A percentile compares a stretch with the other conserved stretches of the same genome.
phyloP scores from a whole-genome alignment of 2,329 filamentous ascomycete species.

The Pseudocercospora musae region DNA sequence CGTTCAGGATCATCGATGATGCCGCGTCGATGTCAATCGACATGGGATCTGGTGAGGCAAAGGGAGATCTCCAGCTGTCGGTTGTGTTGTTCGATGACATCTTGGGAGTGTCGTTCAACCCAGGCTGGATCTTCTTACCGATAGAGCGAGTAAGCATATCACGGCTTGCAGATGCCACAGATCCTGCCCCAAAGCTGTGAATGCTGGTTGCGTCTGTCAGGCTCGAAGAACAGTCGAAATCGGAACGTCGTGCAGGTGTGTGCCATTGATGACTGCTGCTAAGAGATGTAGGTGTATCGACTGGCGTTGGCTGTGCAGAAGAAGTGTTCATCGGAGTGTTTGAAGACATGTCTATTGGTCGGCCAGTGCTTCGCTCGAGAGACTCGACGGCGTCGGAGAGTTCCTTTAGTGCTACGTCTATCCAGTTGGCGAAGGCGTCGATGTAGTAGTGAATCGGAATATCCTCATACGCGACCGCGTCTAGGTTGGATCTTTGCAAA shows the following conservation, averaged over 20 bases:
- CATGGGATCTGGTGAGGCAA: slow-evolving; percentile 1
- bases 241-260: no score
- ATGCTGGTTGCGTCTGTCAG: not conserved
- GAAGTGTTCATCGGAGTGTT: not conserved
- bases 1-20: not conserved
- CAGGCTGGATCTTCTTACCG: not conserved
- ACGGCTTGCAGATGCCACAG: not conserved
- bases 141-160: not conserved
- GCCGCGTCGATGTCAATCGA: slow-evolving; percentile 3
- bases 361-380: not conserved
- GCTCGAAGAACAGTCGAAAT: not conserved
- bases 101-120: no score
- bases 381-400: not conserved
- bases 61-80: not conserved
- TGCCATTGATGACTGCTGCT: not conserved
- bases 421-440: not conserved
- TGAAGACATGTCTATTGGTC: not conserved
- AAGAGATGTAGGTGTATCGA: not conserved
- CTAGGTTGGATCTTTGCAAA: not conserved
- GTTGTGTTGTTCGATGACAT: not conserved
- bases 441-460: not conserved
- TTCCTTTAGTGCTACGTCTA: slow-evolving; percentile 3
- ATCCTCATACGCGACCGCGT: not conserved
- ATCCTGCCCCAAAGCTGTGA: not conserved
- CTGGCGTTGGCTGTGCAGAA: not conserved